These are phyloP conservation scores for Phytophthora ramorum DNA, from an alignment of 352 stramenopile genomes.

Conservation along the genomic window DNA sequence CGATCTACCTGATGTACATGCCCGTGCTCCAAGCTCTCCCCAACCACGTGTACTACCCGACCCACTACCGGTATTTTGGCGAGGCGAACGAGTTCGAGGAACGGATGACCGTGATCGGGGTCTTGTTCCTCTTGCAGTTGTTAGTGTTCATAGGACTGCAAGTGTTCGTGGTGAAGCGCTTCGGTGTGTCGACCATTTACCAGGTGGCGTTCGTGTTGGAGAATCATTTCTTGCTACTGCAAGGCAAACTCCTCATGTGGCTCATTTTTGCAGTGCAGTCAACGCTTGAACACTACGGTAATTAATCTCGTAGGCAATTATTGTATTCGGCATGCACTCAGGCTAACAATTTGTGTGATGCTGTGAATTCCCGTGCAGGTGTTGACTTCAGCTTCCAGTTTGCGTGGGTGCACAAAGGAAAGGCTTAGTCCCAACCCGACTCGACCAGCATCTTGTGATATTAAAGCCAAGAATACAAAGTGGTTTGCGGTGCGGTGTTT, in stretches of 20 bases:
- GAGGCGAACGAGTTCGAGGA: conserved; percentile 16
- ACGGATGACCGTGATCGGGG: conserved; percentile 28
- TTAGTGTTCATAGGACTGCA: conserved; percentile 21
- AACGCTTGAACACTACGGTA: conserved; percentile 35
- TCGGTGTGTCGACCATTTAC: conserved; percentile 40
- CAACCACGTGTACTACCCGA: conserved; percentile 40
- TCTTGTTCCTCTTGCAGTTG: conserved; percentile 27
- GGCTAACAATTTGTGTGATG: not conserved
- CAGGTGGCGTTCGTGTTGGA: conserved; percentile 66
- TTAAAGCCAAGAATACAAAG: no score
- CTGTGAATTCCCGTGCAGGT: not conserved
- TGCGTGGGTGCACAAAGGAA: conserved; percentile 19
- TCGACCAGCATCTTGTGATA: no score
- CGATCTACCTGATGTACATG: conserved; percentile 44
- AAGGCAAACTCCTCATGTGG: conserved; percentile 48
- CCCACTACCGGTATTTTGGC: conserved; percentile 30
- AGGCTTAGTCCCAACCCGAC: not conserved
- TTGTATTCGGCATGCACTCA: not conserved
- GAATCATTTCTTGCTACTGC: conserved; percentile 37
- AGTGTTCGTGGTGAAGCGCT: conserved; percentile 32
- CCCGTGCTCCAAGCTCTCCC: conserved; percentile 25
- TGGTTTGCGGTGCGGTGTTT: no score
- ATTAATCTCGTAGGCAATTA: no score
- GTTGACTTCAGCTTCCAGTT: conserved; percentile 33
- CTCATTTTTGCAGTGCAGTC: conserved; percentile 37